Conservation (phyloP, 108 stramenopile genomes). For the Parietichytrium sp. region DNA sequence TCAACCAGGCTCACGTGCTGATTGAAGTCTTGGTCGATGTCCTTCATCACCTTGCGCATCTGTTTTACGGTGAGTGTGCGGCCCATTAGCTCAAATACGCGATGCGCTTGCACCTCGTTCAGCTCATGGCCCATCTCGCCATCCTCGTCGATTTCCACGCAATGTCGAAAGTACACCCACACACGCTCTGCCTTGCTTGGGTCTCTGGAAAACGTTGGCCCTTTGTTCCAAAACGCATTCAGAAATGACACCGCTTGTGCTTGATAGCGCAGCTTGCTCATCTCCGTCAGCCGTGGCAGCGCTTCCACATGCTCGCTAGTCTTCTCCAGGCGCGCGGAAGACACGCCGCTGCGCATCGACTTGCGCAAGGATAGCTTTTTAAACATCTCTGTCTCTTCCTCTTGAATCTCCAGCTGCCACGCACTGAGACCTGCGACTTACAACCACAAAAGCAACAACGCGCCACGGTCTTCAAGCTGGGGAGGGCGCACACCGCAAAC, state of each 20-base stretch:
- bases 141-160: neutral
- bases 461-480: too few species aligned
- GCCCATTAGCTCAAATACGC: conserved; percentile 24
- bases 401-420: too few species aligned
- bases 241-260: neutral
- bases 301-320: neutral
- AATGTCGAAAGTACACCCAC: neutral
- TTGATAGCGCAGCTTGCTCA: neutral
- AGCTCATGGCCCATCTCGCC: conserved; percentile 32
- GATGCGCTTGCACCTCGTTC: conserved; percentile 15
- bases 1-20: neutral
- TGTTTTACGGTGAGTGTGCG: neutral
- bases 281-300: conserved; percentile 20
- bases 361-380: neutral
- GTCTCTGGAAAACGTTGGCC: neutral
- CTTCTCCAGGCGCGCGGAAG: too few species aligned
- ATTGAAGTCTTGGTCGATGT: conserved; percentile 22
- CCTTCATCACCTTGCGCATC: neutral
- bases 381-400: neutral
- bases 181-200: neutral
- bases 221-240: conserved; percentile 11
- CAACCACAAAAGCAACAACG: too few species aligned
- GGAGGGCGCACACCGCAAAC: too few species aligned
- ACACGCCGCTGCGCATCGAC: neutral
- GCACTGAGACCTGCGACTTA: too few species aligned